Percentiles rank a stretch among this genome's conserved stretches.
phyloP scores from a whole-genome alignment of 306 rosid genomes.

The Dryas drummondii region DNA sequence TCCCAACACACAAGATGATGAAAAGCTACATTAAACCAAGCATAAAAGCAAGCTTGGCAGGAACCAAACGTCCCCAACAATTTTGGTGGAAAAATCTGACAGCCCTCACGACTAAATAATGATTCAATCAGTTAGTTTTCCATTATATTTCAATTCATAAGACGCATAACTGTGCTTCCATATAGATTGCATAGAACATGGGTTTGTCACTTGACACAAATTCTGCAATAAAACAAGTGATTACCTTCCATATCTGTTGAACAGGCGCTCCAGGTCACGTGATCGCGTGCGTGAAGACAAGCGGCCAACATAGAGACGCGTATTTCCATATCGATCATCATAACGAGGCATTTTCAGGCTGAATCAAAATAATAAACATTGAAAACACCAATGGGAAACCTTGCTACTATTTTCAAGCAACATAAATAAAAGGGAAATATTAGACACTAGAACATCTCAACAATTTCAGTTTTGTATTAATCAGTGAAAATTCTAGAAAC shows the following conservation, averaged over 20 bases:
- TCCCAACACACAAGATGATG: constrained; percentile 58
- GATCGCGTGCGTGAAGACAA: constrained; percentile 66
- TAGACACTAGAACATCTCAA: too few relatives aligned
- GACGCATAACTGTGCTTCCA: background rate
- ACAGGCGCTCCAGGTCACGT: constrained; percentile 66
- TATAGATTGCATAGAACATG: background rate
- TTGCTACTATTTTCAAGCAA: background rate
- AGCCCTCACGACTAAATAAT: constrained; percentile 21
- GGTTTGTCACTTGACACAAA: background rate
- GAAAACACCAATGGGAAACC: background rate
- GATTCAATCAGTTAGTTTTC: background rate
- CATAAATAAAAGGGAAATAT: background rate
- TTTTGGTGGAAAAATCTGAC: constrained; percentile 32
- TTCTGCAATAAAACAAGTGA: too few relatives aligned
- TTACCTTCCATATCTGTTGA: constrained; percentile 78
- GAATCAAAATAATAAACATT: background rate
- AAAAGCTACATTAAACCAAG: constrained; percentile 54
- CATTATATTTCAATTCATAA: background rate
- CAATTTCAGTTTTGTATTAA: background rate
- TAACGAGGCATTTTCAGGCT: constrained; percentile 71
- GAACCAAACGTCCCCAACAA: constrained; percentile 32
- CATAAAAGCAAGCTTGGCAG: constrained; percentile 41
- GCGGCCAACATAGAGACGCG: constrained; percentile 74
- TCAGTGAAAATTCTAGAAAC: background rate
- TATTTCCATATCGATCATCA: constrained; percentile 66